Evolutionary conservation across 495 filamentous ascomycete genomes (phyloP).

Genomic region (Penicillium simplicissimum): DNA sequence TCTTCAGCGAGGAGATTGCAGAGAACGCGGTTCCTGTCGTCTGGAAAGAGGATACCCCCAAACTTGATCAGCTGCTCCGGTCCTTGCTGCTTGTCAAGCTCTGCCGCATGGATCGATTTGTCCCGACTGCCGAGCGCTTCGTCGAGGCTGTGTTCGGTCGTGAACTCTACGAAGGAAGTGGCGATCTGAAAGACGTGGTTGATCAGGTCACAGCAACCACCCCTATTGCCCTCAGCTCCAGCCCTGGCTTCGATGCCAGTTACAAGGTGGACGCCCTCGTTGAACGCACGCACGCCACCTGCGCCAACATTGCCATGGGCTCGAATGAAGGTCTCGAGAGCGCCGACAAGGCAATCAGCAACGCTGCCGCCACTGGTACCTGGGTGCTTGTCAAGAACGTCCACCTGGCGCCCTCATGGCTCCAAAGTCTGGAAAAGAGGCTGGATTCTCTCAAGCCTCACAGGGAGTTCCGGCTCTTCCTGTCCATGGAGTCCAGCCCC

Average conservation of each 20-base stretch:
- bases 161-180: conserved; percentile 73
- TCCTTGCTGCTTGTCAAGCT: conserved; percentile 88
- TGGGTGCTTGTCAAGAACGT: conserved; percentile 99
- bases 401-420: conserved; percentile 91
- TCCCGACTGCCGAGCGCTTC: conserved; percentile 88
- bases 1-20: conserved; percentile 81
- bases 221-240: conserved; percentile 89
- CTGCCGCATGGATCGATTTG: conserved; percentile 92
- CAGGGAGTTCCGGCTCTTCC: conserved; percentile 89
- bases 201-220: conserved; percentile 79
- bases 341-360: conserved; percentile 93
- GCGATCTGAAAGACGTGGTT: conserved; percentile 83
- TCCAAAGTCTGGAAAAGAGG: conserved; percentile 95
- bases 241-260: conserved; percentile 94
- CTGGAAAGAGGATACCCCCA: conserved; percentile 65
- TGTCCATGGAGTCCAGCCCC: conserved; percentile 95
- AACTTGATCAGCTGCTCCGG: conserved; percentile 74
- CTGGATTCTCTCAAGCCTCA: conserved; percentile 94
- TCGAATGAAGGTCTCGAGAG: conserved; percentile 90
- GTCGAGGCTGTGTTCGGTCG: conserved; percentile 87
- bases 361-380: conserved; percentile 85
- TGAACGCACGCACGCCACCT: conserved; percentile 74
- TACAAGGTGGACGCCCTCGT: conserved; percentile 98
- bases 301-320: conserved; percentile 98
- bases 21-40: conserved; percentile 81